phyloP scores from a whole-genome alignment of 768 basidiomycete species.

The Boletus rubropictus region DNA sequence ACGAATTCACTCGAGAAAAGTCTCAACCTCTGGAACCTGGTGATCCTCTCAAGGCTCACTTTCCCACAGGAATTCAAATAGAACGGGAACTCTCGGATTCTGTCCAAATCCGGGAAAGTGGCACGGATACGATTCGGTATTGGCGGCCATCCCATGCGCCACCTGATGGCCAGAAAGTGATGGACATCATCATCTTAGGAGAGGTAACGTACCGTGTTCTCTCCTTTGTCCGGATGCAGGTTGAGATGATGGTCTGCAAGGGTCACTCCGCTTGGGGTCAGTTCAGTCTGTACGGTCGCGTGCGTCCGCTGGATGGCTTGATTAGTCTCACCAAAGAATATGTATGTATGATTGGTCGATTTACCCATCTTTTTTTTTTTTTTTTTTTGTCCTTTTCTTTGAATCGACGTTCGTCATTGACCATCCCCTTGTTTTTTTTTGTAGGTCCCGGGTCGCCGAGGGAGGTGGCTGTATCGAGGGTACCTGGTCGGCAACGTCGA shows the following conservation, averaged over 20 bases:
- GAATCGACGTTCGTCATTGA: neutral
- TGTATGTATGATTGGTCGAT: constrained; percentile 36
- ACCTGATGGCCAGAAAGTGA: constrained; percentile 28
- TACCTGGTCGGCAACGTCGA: constrained; percentile 67
- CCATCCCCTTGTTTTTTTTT: neutral
- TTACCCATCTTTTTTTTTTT: neutral
- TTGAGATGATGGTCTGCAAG: too few relatives aligned
- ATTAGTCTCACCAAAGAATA: constrained; percentile 83
- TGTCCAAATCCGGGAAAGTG: constrained; percentile 44
- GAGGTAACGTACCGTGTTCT: constrained; percentile 42
- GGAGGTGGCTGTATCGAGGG: constrained; percentile 82
- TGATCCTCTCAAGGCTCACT: constrained; percentile 56
- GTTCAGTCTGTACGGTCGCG: constrained; percentile 71
- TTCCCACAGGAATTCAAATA: constrained; percentile 46
- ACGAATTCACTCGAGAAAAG: constrained; percentile 10
- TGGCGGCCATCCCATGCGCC: constrained; percentile 19
- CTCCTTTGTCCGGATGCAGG: neutral
- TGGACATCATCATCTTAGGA: constrained; percentile 66
- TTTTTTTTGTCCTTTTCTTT: neutral
- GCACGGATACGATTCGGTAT: constrained; percentile 29
- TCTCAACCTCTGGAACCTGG: constrained; percentile 44
- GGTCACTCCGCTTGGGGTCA: constrained; percentile 92
- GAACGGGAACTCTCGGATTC: constrained; percentile 45
- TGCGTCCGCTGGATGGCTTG: constrained; percentile 78
- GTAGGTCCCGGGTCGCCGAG: constrained; percentile 66